Conservation (phyloP, 2,329 filamentous ascomycete species). For the Sarocladium oryzae region DNA sequence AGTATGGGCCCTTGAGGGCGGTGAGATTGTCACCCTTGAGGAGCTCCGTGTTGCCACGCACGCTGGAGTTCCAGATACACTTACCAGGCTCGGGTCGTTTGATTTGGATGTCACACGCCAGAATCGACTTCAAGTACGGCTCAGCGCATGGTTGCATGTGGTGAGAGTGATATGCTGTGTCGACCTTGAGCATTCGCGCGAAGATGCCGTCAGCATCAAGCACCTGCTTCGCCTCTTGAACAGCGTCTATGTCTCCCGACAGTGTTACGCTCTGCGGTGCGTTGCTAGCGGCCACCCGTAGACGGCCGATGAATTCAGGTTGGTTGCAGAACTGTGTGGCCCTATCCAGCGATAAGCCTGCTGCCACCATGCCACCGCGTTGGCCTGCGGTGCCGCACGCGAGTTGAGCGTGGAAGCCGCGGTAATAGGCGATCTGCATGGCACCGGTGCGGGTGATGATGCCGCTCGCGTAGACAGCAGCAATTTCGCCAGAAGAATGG, state of each 20-base stretch:
- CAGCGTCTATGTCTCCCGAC: conserved; percentile 29
- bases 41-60: conserved; percentile 12
- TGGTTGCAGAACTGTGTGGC: conserved; percentile 15
- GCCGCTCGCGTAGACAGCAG: conserved; percentile 34
- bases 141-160: conserved; percentile 35
- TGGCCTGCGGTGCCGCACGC: conserved; percentile 25
- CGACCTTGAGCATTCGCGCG: conserved; percentile 28
- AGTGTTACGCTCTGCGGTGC: conserved; percentile 37
- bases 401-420: conserved; percentile 24
- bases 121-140: conserved; percentile 27
- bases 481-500: conserved; percentile 42
- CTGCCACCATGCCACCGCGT: conserved; percentile 19
- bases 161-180: conserved; percentile 37
- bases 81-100: conserved; percentile 34
- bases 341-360: conserved; percentile 12
- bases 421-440: conserved; percentile 19
- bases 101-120: conserved; percentile 22
- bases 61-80: conserved; percentile 15
- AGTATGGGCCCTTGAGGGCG: conserved; percentile 26
- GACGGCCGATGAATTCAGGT: neutral
- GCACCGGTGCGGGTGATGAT: conserved; percentile 30
- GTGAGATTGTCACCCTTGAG: neutral
- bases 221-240: conserved; percentile 25
- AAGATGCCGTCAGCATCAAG: conserved; percentile 26
- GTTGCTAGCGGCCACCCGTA: conserved; percentile 35